phyloP scores from a whole-genome alignment of 352 stramenopile genomes.

The Blastocystis sp. region DNA sequence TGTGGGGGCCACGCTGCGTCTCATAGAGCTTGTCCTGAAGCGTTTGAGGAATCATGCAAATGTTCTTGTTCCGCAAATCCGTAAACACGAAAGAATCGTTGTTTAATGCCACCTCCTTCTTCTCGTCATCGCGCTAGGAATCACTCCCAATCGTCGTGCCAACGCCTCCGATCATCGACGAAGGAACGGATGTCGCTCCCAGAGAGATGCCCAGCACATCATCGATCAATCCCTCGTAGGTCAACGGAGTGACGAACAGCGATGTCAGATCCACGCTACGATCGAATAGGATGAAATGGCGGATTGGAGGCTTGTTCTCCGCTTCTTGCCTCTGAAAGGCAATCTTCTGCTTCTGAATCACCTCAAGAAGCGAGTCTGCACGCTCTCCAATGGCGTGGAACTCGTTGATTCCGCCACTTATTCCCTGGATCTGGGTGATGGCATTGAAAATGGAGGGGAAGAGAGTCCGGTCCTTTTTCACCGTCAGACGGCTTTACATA shows the following conservation, averaged over 20 bases:
- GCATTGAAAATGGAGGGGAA: background rate
- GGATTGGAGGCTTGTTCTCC: background rate
- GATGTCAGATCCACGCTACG: slow-evolving; percentile 10
- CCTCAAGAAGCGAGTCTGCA: background rate
- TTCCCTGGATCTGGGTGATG: slow-evolving; percentile 5
- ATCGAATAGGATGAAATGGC: slow-evolving; percentile 45
- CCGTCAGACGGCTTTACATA: background rate
- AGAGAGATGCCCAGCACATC: slow-evolving; percentile 14
- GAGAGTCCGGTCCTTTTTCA: slow-evolving; percentile 19
- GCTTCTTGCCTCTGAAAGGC: background rate
- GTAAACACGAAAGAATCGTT: slow-evolving; percentile 51
- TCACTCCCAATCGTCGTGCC: background rate
- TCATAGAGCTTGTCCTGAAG: slow-evolving; percentile 39
- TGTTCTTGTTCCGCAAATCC: slow-evolving; percentile 60
- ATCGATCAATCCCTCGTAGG: slow-evolving; percentile 57
- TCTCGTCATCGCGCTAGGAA: slow-evolving; percentile 12
- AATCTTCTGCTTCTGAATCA: slow-evolving; percentile 31
- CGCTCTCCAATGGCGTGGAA: slow-evolving; percentile 33
- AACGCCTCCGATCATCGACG: slow-evolving; percentile 45
- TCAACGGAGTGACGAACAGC: slow-evolving; percentile 46
- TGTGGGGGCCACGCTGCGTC: background rate
- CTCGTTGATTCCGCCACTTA: slow-evolving; percentile 26
- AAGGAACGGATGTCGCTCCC: background rate
- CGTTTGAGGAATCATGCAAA: slow-evolving; percentile 23
- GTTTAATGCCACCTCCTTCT: background rate